Base-by-base conservation (phyloP, 371 early-diverging fungal genomes). In the Mucor circinelloides region DNA sequence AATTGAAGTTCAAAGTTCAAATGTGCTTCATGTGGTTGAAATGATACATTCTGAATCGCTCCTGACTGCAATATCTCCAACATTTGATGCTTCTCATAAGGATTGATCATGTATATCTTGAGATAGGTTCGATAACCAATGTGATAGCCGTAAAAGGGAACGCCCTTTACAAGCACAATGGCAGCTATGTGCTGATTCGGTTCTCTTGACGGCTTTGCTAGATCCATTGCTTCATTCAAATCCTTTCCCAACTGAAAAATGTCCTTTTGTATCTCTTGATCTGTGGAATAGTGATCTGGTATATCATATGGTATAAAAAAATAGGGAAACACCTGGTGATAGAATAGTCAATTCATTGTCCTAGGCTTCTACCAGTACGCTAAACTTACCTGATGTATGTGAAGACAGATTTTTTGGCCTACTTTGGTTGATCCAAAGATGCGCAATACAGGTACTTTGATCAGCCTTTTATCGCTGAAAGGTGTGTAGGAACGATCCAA, bases 1-100 rank as follows among this genome's bases (percentile, higher is more conserved):
- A 97, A 97, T 79, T 98, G 96, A 17, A 95, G 77, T 5, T 89
- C 82, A 75, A 90, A 98, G 2, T 95, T 90, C 31, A 98, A 71
- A 74, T 97, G 98, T 5, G 92, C 78, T 75, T 97, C 99, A 70
- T 89, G 93, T 0, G 93, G 84, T 42, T 94, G 90, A 71, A 91
- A 91, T 6, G 48, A 46, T 2, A 70, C 79, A 6, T 79, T 83
- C 83, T 92, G 79, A 7, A 96, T 84, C 0, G 89, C 92, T 3
- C 94, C 94, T n/a, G 82, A 82, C 13, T 86, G 76, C 62, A 97
- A 79, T 31, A 95, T 66, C 6, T 83, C 87, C 7, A 85, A 77
- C 15, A 90, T 83, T 0, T 84, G 84, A 6, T 75, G 81, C 48
- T 85, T 75, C n/a, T 86, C 72, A 10, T 70, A 70, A 0, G 95